phyloP scores from a whole-genome alignment of 805 yeast species.

The Metschnikowia sp. region DNA sequence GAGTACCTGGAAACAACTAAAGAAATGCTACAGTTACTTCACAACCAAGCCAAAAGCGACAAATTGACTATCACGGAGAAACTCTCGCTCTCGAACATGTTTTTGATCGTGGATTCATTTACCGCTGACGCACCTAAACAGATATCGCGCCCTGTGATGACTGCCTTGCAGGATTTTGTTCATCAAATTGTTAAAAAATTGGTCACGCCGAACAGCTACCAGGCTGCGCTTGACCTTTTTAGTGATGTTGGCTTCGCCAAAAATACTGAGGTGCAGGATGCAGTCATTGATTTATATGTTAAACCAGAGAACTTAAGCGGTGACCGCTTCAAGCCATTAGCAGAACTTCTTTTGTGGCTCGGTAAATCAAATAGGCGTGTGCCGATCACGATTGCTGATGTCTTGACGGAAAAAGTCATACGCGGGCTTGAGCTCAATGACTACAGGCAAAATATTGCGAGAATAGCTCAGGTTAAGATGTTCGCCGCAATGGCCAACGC shows the following conservation, averaged over 20 bases:
- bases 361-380: conserved; percentile 37
- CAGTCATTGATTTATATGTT: conserved; percentile 43
- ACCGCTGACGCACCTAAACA: conserved; percentile 6
- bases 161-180: conserved; percentile 13
- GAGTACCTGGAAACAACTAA: conserved; percentile 58
- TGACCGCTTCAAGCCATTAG: conserved; percentile 50
- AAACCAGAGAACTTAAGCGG: conserved; percentile 61
- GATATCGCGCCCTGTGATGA: not conserved
- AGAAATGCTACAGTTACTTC: conserved; percentile 58
- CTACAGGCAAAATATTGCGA: conserved; percentile 53
- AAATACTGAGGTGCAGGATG: conserved; percentile 29
- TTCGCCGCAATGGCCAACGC: conserved; percentile 55
- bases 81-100: conserved; percentile 54
- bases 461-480: conserved; percentile 61
- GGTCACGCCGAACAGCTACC: conserved; percentile 1
- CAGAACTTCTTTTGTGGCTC: conserved; percentile 39
- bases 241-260: conserved; percentile 45
- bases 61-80: conserved; percentile 52
- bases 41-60: conserved; percentile 46
- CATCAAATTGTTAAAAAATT: conserved; percentile 12
- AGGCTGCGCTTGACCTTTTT: conserved; percentile 3
- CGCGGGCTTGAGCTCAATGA: conserved; percentile 65
- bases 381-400: conserved; percentile 52
- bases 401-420: conserved; percentile 57
- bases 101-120: conserved; percentile 51